Conservation (phyloP, 192 early-diverging fungal species). For the Rhizoclosmatium sp. region DNA sequence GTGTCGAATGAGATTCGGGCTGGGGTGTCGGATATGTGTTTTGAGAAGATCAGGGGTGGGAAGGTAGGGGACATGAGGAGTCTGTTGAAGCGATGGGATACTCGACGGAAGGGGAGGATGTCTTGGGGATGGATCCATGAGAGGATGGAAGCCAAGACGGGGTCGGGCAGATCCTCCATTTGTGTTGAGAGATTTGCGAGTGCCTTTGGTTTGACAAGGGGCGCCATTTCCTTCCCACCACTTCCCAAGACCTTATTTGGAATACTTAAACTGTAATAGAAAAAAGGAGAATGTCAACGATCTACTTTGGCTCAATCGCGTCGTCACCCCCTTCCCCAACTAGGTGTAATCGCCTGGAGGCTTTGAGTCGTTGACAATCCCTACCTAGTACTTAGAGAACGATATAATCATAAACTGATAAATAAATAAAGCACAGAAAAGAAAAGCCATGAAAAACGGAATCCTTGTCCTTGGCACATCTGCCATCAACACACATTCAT, state of each 20-base stretch:
- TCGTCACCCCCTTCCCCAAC: too few relatives aligned
- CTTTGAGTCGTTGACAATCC: too few relatives aligned
- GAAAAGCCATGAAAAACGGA: constrained; percentile 20
- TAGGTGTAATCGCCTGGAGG: too few relatives aligned
- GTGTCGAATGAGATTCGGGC: neutral
- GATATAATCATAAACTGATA: too few relatives aligned
- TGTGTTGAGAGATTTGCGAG: neutral
- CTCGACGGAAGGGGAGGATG: neutral
- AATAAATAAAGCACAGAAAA: neutral
- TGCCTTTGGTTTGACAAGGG: too few relatives aligned
- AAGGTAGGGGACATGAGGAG: neutral
- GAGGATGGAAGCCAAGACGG: neutral
- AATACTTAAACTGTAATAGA: too few relatives aligned
- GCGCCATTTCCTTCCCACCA: too few relatives aligned
- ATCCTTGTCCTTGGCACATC: constrained; percentile 7
- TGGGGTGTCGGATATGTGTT: neutral
- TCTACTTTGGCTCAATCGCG: too few relatives aligned
- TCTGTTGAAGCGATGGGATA: neutral
- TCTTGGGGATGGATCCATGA: neutral
- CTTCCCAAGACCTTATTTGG: too few relatives aligned
- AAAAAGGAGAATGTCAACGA: too few relatives aligned
- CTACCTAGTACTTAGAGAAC: too few relatives aligned
- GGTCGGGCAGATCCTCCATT: neutral
- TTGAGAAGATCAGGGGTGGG: neutral
- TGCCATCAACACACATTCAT: neutral